These are phyloP conservation scores for Neopestalotiopsis sp. DNA, from an alignment of 2,329 filamentous ascomycete genomes.

Conservation along the genomic window DNA sequence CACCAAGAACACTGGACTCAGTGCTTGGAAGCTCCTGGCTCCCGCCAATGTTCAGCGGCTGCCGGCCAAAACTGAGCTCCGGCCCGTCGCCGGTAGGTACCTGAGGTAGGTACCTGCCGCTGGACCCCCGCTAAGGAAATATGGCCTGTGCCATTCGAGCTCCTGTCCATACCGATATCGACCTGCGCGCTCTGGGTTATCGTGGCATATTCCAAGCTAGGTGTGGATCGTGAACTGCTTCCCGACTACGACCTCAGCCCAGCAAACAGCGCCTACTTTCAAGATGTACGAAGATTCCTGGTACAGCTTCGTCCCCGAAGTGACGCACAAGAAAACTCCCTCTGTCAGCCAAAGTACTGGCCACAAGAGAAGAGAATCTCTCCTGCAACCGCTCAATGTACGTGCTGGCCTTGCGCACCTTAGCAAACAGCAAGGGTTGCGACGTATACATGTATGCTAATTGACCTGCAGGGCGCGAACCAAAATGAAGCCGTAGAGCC, in stretches of 20 bases:
- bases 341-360: conserved; percentile 48
- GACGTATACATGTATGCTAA: conserved; percentile 19
- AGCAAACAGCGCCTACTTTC: background rate
- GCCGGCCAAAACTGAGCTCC: conserved; percentile 21
- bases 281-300: conserved; percentile 83
- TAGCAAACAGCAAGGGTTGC: background rate
- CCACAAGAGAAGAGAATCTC: conserved; percentile 71
- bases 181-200: background rate
- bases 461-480: conserved; percentile 53
- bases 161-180: background rate
- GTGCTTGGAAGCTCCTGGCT: background rate
- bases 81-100: background rate
- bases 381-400: conserved; percentile 71
- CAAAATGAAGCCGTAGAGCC: conserved; percentile 58
- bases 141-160: conserved; percentile 1
- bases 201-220: conserved; percentile 8
- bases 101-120: background rate
- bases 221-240: background rate
- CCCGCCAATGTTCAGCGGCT: conserved; percentile 5
- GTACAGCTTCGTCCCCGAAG: conserved; percentile 77
- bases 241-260: background rate
- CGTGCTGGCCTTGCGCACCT: conserved; percentile 31
- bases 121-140: background rate
- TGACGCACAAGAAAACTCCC: conserved; percentile 55
- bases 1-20: background rate